Conservation (phyloP, 2,329 filamentous ascomycete species). For the Albifimbria verrucaria region DNA sequence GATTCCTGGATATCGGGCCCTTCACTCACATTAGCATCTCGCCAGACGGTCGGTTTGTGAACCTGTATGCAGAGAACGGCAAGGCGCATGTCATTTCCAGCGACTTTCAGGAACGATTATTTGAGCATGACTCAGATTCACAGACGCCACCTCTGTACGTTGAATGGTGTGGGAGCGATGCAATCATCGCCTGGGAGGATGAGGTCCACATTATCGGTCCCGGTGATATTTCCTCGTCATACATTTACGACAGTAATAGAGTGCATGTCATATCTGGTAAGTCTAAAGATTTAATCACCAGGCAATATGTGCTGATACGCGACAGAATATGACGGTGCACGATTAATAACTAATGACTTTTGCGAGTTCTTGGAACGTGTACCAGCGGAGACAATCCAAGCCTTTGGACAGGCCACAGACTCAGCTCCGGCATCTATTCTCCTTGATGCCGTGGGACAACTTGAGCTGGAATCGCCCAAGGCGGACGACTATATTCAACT, state of each 20-base stretch:
- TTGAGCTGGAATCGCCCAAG: conserved; percentile 92
- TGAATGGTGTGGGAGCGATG: conserved; percentile 95
- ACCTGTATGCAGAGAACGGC: conserved; percentile 80
- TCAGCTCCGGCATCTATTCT: conserved; percentile 90
- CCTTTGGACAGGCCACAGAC: conserved; percentile 84
- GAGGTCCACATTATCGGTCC: conserved; percentile 93
- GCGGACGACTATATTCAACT: conserved; percentile 97
- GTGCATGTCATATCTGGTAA: conserved; percentile 85
- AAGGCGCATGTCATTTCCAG: conserved; percentile 91
- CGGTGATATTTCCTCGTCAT: conserved; percentile 69
- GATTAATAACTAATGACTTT: conserved; percentile 86
- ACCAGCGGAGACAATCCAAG: conserved; percentile 78
- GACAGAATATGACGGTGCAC: conserved; percentile 74
- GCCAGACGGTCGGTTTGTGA: conserved; percentile 83
- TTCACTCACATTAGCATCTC: conserved; percentile 90
- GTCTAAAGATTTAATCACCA: conserved; percentile 2
- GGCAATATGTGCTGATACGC: conserved; percentile 7
- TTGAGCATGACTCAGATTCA: conserved; percentile 86
- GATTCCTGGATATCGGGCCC: conserved; percentile 84
- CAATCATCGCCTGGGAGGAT: conserved; percentile 95
- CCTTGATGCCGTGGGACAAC: conserved; percentile 84
- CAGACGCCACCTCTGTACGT: conserved; percentile 83
- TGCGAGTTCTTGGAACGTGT: conserved; percentile 98
- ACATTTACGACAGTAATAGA: conserved; percentile 85
- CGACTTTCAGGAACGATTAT: conserved; percentile 89